Evolutionary conservation across 768 basidiomycete species (phyloP).

Genomic region (Cantharellus cinnabarinus): DNA sequence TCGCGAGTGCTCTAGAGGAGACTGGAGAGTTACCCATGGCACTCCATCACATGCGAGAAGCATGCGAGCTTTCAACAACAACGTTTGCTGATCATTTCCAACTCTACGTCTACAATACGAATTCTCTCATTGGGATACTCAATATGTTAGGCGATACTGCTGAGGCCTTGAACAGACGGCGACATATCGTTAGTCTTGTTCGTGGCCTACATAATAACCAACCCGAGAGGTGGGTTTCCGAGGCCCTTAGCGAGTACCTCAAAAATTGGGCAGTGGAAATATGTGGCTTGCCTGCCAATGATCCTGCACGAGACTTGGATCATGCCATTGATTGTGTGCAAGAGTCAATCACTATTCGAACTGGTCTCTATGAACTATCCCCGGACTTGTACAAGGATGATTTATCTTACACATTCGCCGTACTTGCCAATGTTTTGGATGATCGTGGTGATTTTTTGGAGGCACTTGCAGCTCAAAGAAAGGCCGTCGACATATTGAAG

Average conservation of each 20-base stretch:
- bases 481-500: too few species aligned
- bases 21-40: not conserved
- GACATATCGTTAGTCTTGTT: not conserved
- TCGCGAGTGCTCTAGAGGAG: not conserved
- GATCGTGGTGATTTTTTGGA: too few species aligned
- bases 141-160: not conserved
- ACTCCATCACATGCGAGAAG: not conserved
- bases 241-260: not conserved
- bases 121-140: not conserved
- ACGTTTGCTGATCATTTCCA: not conserved
- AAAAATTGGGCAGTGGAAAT: not conserved
- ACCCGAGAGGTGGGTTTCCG: not conserved
- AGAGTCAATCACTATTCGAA: not conserved
- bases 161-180: not conserved
- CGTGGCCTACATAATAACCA: not conserved
- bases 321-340: not conserved
- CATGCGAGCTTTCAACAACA: not conserved
- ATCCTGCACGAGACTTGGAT: not conserved
- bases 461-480: too few species aligned
- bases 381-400: not conserved
- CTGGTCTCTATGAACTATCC: not conserved
- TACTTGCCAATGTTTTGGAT: not conserved
- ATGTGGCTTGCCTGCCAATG: not conserved
- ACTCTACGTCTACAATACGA: not conserved
- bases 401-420: not conserved